Conservation (phyloP, 306 rosid genomes). For the Rosa lucieae region DNA sequence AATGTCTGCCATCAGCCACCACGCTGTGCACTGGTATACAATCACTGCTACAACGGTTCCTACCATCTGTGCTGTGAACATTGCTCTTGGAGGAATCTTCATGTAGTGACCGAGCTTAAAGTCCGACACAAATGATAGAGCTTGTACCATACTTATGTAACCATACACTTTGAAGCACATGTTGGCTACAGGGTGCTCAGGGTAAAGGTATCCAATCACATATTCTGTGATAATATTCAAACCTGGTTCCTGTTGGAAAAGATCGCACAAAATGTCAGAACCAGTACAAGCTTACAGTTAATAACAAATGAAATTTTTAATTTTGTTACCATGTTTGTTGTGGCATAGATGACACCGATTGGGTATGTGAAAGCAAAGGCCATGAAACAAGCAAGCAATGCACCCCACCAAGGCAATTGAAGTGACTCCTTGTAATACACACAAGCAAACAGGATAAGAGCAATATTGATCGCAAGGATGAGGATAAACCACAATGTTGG, state of each 20-base stretch:
- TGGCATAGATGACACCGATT: conserved; percentile 66
- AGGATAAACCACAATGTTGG: conserved; percentile 70
- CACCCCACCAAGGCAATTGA: conserved; percentile 95
- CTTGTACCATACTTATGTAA: conserved; percentile 85
- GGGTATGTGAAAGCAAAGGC: conserved; percentile 67
- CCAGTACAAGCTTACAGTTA: background rate
- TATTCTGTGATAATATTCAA: conserved; percentile 87
- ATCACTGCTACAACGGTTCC: conserved; percentile 64
- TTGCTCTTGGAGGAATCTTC: conserved; percentile 93
- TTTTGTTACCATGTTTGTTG: conserved; percentile 72
- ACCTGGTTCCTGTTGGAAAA: conserved; percentile 62
- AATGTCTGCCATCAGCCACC: conserved; percentile 76
- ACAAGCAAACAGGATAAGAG: conserved; percentile 49
- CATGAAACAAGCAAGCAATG: conserved; percentile 65
- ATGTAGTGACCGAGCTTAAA: conserved; percentile 92
- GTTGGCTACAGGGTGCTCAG: conserved; percentile 89
- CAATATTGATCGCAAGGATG: conserved; percentile 60
- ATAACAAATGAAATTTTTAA: background rate
- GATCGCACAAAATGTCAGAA: conserved; percentile 4
- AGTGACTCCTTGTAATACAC: conserved; percentile 58
- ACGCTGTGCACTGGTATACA: conserved; percentile 59
- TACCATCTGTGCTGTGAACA: conserved; percentile 88
- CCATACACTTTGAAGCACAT: conserved; percentile 98
- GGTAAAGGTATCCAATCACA: conserved; percentile 79
- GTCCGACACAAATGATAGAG: conserved; percentile 61